These are phyloP conservation scores for Lumnitzera littorea DNA, from an alignment of 345 rosid species.

Conservation along the genomic window DNA sequence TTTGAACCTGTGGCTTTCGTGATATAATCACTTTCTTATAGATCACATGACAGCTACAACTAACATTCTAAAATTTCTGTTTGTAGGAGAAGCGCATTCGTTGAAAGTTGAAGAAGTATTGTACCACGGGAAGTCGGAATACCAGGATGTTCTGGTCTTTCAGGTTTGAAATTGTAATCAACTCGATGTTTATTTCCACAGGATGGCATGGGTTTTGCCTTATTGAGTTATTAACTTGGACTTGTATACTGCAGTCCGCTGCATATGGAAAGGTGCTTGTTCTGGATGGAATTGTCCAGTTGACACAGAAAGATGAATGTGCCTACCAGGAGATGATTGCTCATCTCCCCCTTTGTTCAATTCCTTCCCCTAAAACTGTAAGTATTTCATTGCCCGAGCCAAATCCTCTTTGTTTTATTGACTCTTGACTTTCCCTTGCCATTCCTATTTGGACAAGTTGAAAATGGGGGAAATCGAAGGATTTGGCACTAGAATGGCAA, in stretches of 20 bases:
- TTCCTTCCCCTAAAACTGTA: slow-evolving; percentile 78
- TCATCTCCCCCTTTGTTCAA: slow-evolving; percentile 92
- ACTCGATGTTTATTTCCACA: slow-evolving; percentile 1
- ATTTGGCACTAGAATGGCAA: no score
- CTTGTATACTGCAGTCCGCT: slow-evolving; percentile 50
- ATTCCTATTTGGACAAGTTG: no score
- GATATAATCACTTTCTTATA: no score
- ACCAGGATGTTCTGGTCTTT: slow-evolving; percentile 87
- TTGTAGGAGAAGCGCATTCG: slow-evolving; percentile 91
- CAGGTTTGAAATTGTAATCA: slow-evolving; percentile 41
- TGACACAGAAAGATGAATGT: slow-evolving; percentile 95
- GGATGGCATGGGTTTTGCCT: no score
- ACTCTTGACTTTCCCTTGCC: no score
- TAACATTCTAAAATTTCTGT: slow-evolving; percentile 1
- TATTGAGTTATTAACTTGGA: no score
- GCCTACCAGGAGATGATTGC: slow-evolving; percentile 99
- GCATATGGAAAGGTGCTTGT: slow-evolving; percentile 94
- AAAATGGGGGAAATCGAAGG: no score
- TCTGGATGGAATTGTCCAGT: slow-evolving; percentile 89
- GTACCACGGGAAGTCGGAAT: slow-evolving; percentile 70
- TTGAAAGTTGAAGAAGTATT: slow-evolving; percentile 69
- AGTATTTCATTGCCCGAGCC: background rate
- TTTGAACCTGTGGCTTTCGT: no score
- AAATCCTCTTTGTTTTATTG: no score
- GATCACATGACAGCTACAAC: no score